Evolutionary conservation across 768 basidiomycete species (phyloP).

Genomic region (Lyophyllum shimeji): DNA sequence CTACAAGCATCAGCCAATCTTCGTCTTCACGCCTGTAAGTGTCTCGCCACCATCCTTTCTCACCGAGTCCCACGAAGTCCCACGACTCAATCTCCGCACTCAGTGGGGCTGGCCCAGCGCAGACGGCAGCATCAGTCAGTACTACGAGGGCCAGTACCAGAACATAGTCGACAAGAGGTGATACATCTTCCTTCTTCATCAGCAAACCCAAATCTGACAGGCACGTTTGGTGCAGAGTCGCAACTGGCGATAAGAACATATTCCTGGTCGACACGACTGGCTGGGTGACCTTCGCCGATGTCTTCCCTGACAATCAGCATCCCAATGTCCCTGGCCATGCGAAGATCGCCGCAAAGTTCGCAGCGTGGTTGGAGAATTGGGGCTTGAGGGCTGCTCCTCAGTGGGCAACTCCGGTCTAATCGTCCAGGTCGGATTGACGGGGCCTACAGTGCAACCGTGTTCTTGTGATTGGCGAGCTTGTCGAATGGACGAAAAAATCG

Average conservation of each 20-base stretch:
- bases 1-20: constrained; percentile 46
- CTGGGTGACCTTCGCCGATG: constrained; percentile 52
- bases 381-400: constrained; percentile 28
- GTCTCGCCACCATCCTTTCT: background rate
- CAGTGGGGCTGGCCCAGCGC: constrained; percentile 60
- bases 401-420: background rate
- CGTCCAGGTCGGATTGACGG: background rate
- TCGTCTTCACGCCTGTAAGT: constrained; percentile 53
- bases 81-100: background rate
- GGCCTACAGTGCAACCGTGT: too few species aligned
- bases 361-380: constrained; percentile 45
- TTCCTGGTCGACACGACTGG: constrained; percentile 57
- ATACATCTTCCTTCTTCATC: background rate
- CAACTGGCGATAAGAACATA: constrained; percentile 43
- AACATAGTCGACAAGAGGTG: constrained; percentile 43
- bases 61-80: background rate
- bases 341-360: constrained; percentile 47
- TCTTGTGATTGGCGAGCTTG: too few species aligned
- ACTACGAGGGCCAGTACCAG: constrained; percentile 48
- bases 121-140: constrained; percentile 38
- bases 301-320: constrained; percentile 50
- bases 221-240: constrained; percentile 25
- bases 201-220: background rate
- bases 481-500: too few species aligned
- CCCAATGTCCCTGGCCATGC: constrained; percentile 46